phyloP scores from a whole-genome alignment of 495 filamentous ascomycete species.

The Penicillium steckii region DNA sequence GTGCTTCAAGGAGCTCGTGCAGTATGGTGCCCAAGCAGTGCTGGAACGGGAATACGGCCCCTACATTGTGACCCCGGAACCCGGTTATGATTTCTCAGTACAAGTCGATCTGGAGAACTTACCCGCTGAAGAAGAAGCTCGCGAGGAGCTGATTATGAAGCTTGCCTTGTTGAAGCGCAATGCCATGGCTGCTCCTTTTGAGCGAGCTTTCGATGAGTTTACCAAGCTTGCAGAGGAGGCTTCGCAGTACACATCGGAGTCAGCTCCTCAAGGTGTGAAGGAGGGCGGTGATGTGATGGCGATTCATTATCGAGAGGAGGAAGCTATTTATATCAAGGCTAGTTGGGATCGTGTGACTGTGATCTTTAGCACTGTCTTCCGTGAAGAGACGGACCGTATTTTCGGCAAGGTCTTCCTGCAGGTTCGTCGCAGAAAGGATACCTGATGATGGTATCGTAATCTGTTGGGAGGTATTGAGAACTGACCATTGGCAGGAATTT shows the following conservation, averaged over 20 bases:
- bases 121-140: constrained; percentile 73
- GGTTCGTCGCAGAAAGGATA: constrained; percentile 30
- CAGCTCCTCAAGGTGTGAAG: constrained; percentile 80
- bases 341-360: constrained; percentile 96
- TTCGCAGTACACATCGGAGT: constrained; percentile 84
- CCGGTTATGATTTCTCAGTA: constrained; percentile 92
- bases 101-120: constrained; percentile 83
- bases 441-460: too few species aligned
- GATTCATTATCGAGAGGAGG: constrained; percentile 96
- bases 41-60: constrained; percentile 91
- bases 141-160: constrained; percentile 80
- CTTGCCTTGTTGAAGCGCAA: constrained; percentile 92
- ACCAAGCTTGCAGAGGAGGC: constrained; percentile 81
- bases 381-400: constrained; percentile 94
- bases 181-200: constrained; percentile 96
- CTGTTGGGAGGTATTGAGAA: background rate
- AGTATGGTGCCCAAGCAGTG: constrained; percentile 88
- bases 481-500: constrained; percentile 65
- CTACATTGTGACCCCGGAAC: constrained; percentile 84
- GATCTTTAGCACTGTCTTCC: constrained; percentile 97
- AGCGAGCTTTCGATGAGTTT: constrained; percentile 92
- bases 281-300: constrained; percentile 94
- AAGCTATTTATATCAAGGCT: constrained; percentile 99
- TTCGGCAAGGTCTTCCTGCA: constrained; percentile 95
- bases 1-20: constrained; percentile 87